phyloP scores from a whole-genome alignment of 2,329 filamentous ascomycete species.

The Cercospora nicotianae region DNA sequence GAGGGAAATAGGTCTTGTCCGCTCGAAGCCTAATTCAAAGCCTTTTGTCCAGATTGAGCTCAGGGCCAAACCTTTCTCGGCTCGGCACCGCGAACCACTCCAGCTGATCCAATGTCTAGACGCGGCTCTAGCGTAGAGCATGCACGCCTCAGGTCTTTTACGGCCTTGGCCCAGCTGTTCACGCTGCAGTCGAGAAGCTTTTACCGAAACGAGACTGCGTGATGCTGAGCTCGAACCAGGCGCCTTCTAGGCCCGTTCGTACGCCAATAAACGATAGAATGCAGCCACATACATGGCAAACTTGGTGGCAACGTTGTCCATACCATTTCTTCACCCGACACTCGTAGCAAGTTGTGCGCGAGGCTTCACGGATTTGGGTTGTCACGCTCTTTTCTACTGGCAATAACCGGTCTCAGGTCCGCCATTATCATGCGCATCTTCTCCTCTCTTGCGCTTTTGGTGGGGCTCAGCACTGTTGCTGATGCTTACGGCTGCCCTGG shows the following conservation, averaged over 20 bases:
- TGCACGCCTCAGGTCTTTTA: not conserved
- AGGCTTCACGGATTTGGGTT: not conserved
- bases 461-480: constrained; percentile 3
- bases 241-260: not conserved
- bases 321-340: not conserved
- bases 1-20: not conserved
- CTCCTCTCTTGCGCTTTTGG: not conserved
- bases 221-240: not conserved
- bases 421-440: not conserved
- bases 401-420: not conserved
- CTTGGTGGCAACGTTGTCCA: not conserved
- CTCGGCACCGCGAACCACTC: not conserved
- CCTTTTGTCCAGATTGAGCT: not conserved
- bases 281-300: not conserved
- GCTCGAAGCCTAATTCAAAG: not conserved
- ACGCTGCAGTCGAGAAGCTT: not conserved
- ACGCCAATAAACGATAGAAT: not conserved
- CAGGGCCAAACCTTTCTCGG: not conserved
- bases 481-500: constrained; percentile 9
- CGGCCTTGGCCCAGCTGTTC: not conserved
- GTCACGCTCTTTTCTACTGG: not conserved
- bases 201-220: not conserved
- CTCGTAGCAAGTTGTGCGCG: too few species aligned
- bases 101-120: not conserved
- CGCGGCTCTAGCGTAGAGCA: not conserved